These are phyloP conservation scores for Discostella pseudostelligera DNA, from an alignment of 108 stramenopile genomes.

Conservation along the genomic window DNA sequence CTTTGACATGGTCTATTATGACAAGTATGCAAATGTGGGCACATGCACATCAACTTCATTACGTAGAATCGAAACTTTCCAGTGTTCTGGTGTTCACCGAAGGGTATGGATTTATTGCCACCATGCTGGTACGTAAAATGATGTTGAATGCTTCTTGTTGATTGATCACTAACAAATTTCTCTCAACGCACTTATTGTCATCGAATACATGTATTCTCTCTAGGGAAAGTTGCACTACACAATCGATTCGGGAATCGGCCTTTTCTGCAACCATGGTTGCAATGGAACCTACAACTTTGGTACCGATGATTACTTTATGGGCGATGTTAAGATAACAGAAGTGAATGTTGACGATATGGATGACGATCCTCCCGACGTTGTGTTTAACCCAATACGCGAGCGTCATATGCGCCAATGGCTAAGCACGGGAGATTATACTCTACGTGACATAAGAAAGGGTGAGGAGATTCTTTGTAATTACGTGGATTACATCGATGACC, in stretches of 20 bases:
- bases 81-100: no score
- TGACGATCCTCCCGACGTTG: no score
- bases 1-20: conserved; percentile 17
- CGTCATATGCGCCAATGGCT: conserved; percentile 14
- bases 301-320: not conserved
- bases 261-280: conserved; percentile 45
- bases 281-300: conserved; percentile 32
- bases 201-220: not conserved
- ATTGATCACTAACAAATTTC: not conserved
- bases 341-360: conserved; percentile 1
- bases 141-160: not conserved
- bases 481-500: conserved; percentile 7
- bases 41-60: not conserved
- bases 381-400: conserved; percentile 15
- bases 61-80: not conserved
- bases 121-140: conserved; percentile 13
- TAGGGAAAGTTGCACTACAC: conserved; percentile 17
- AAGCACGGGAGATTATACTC: conserved; percentile 6
- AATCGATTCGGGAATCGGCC: conserved; percentile 23
- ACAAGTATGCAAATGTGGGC: conserved; percentile 1
- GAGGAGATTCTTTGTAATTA: conserved; percentile 37
- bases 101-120: conserved; percentile 30
- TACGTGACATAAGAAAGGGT: conserved; percentile 11
- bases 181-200: no score
- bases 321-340: conserved; percentile 9